phyloP scores from a whole-genome alignment of 2,329 filamentous ascomycete species.

The Pochonia chlamydosporia region DNA sequence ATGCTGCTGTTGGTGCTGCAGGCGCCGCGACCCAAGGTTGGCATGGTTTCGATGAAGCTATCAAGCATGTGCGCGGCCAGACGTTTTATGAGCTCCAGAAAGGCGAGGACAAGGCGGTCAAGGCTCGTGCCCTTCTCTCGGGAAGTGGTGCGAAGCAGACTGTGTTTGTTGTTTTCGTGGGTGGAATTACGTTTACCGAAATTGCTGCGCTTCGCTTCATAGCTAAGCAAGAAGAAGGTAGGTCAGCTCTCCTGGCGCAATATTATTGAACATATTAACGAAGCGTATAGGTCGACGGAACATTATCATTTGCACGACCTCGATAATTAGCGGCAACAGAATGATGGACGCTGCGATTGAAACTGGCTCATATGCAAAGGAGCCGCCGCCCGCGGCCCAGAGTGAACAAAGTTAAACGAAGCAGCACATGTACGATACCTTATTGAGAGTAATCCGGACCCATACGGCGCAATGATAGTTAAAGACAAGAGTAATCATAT shows the following conservation, averaged over 20 bases:
- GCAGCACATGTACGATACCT: conserved; percentile 4
- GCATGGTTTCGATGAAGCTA: conserved; percentile 87
- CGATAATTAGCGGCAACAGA: conserved; percentile 80
- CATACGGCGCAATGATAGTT: not conserved
- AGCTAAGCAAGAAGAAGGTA: conserved; percentile 72
- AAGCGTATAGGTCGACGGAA: conserved; percentile 59
- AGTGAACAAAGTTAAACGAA: conserved; percentile 1
- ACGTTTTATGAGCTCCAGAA: conserved; percentile 92
- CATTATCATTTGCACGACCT: conserved; percentile 88
- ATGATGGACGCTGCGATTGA: conserved; percentile 86
- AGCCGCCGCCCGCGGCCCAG: conserved; percentile 14
- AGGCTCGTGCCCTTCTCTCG: conserved; percentile 76
- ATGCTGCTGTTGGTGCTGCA: conserved; percentile 24
- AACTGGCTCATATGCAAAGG: conserved; percentile 50
- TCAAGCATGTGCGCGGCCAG: conserved; percentile 80
- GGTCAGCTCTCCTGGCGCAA: conserved; percentile 15
- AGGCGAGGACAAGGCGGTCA: conserved; percentile 86
- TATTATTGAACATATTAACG: conserved; percentile 10
- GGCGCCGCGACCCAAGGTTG: conserved; percentile 69
- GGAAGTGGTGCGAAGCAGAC: conserved; percentile 76
- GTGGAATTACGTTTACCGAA: conserved; percentile 95
- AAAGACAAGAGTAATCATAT: not conserved
- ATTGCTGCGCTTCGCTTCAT: conserved; percentile 92
- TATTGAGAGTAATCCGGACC: not conserved
- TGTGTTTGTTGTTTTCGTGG: conserved; percentile 92